These are phyloP conservation scores for Karstenula rhodostoma DNA, from an alignment of 2,329 filamentous ascomycete genomes.

Conservation along the genomic window DNA sequence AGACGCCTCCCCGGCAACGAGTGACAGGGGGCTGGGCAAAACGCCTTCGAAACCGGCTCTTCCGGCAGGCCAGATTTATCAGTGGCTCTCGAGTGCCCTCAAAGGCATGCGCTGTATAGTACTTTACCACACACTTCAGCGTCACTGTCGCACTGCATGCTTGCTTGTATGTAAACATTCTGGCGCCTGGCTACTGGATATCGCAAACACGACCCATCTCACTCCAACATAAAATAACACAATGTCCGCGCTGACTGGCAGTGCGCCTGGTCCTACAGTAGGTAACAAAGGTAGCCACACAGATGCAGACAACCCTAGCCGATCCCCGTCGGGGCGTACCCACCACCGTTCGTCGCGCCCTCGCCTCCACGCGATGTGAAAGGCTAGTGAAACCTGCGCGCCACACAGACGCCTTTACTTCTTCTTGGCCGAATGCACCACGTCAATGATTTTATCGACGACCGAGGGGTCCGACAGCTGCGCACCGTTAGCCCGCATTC, in stretches of 20 bases:
- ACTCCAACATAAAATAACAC: not conserved
- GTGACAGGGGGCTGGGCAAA: conserved; percentile 24
- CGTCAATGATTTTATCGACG: conserved; percentile 86
- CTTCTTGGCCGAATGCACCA: conserved; percentile 70
- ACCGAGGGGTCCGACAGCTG: conserved; percentile 89
- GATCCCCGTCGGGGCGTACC: not conserved
- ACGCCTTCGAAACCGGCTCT: conserved; percentile 9
- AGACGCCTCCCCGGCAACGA: conserved; percentile 21
- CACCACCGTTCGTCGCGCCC: not conserved
- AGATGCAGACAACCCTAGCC: not conserved
- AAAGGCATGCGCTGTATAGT: not conserved
- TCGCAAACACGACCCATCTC: conserved; percentile 1
- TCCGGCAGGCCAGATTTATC: conserved; percentile 8
- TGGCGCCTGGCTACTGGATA: not conserved
- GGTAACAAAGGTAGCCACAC: too few species aligned
- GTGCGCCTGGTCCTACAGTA: conserved; percentile 3
- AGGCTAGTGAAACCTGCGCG: conserved; percentile 8
- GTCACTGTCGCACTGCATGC: not conserved
- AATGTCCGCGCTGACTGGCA: not conserved
- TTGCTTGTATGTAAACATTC: not conserved
- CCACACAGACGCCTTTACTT: conserved; percentile 18
- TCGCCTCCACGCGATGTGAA: not conserved
- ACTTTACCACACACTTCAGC: not conserved
- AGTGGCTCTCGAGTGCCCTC: not conserved
- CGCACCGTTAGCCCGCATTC: conserved; percentile 36